These are phyloP conservation scores for Sherardia arvensis DNA, from an alignment of 257 asterid genomes.

Conservation along the genomic window DNA sequence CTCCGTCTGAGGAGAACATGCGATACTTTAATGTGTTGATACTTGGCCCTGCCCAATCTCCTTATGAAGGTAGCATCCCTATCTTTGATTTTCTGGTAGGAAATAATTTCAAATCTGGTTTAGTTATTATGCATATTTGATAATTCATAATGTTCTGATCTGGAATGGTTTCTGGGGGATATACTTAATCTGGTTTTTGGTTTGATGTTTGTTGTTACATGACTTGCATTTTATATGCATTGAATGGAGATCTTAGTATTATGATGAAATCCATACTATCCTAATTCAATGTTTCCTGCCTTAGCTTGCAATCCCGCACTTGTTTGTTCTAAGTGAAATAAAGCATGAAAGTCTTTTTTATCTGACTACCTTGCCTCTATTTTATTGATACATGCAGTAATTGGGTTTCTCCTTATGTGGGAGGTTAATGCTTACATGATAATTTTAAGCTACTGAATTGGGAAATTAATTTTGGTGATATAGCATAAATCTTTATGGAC, in stretches of 20 bases:
- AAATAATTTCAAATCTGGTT: background rate
- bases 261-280: background rate
- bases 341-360: background rate
- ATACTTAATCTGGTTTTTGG: background rate
- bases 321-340: too few species aligned
- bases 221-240: background rate
- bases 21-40: slow-evolving; percentile 97
- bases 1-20: slow-evolving; percentile 98
- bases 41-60: slow-evolving; percentile 98
- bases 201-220: background rate
- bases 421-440: background rate
- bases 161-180: background rate
- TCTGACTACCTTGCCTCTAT: background rate
- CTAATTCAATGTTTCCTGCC: background rate
- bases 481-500: too few species aligned
- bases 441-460: background rate
- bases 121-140: background rate
- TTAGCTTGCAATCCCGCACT: background rate
- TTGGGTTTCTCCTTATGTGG: background rate
- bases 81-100: background rate
- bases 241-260: background rate
- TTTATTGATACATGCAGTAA: background rate
- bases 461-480: background rate
- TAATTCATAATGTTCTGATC: background rate
- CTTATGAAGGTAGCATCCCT: slow-evolving; percentile 70